phyloP scores from a whole-genome alignment of 805 yeast species.

The Wickerhamiella allomyrinae region DNA sequence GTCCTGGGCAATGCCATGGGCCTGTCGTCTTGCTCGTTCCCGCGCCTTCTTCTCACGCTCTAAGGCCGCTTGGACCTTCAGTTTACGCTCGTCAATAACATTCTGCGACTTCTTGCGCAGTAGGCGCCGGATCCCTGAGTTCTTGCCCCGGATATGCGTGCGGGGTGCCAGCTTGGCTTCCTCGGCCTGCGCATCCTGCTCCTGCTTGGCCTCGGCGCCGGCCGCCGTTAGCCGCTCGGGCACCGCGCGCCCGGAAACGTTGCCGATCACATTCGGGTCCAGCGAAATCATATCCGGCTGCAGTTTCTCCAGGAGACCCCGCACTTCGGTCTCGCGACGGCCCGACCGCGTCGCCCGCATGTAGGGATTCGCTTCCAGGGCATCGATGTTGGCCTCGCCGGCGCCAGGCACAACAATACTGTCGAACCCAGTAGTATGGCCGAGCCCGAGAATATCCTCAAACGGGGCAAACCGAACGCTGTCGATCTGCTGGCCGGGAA shows the following conservation, averaged over 20 bases:
- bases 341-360: conserved; percentile 84
- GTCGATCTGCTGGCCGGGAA: conserved; percentile 63
- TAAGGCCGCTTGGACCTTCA: conserved; percentile 61
- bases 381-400: conserved; percentile 96
- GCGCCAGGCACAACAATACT: conserved; percentile 89
- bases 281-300: conserved; percentile 84
- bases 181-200: conserved; percentile 32
- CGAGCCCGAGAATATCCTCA: conserved; percentile 90
- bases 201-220: conserved; percentile 27
- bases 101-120: conserved; percentile 73
- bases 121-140: conserved; percentile 68
- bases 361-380: conserved; percentile 83
- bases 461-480: conserved; percentile 71
- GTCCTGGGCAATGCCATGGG: conserved; percentile 14
- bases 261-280: conserved; percentile 80
- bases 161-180: conserved; percentile 42
- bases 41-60: conserved; percentile 45
- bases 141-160: conserved; percentile 63
- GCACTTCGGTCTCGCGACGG: conserved; percentile 86
- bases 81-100: conserved; percentile 71
- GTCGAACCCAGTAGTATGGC: conserved; percentile 65
- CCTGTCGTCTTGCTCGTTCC: conserved; percentile 8
- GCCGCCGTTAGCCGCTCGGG: conserved; percentile 46
- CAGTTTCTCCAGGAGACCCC: conserved; percentile 69
- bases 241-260: conserved; percentile 58